Base-by-base conservation (phyloP, 2,329 filamentous ascomycete genomes). In the Ophiostoma quercus region DNA sequence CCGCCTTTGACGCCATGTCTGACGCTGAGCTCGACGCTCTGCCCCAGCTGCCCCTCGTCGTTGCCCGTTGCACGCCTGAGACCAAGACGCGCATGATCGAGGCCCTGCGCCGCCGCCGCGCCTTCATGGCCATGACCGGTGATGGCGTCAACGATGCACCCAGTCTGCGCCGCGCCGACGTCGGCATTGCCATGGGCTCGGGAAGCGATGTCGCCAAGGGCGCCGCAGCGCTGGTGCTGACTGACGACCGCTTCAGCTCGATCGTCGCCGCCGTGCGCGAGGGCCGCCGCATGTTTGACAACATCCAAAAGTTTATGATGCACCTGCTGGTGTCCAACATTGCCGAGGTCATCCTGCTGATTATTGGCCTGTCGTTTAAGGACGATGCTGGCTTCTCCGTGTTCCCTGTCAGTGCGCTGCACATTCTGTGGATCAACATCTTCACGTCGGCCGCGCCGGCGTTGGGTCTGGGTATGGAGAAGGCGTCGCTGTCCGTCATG, bases 371-470 rank as follows among this genome's bases (percentile, higher is more conserved):
- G 3, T 90, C 84, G 0, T 96, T 96, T 81, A 90, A 92, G 75
- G 93, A 96, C 76, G 74, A 79, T 2, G 81, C 83, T 11, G 84
- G 86, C 9, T 84, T 91, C 72, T 95, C 92, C 0, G 92, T 96
- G 11, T 96, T 96, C 78, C 93, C 92, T 4, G 86, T 96, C 63
- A 88, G 91, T 0, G 92, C 93, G 0, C 87, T 96, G 12, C 89
- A 96, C 75, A 94, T 96, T 73, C 85, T 97, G 71, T 97, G 92
- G 92, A 92, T 97, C 78, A 96, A 96, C 79, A 94, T 96, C 90
- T 86, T 95, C 69, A 97, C 93, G 0, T 94, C 91, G 57, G 91
- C 90, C 1, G 88, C 95, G 78, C 92, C 92, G 1, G 93, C 94
- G 71, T 95, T 97, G 81, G 93, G 92, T 62, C 86, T 97, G 0